A percentile compares a stretch with the other conserved stretches of the same genome.
Evolutionary conservation across 257 asterid species (phyloP).

Genomic region (Nemophila menziesii): DNA sequence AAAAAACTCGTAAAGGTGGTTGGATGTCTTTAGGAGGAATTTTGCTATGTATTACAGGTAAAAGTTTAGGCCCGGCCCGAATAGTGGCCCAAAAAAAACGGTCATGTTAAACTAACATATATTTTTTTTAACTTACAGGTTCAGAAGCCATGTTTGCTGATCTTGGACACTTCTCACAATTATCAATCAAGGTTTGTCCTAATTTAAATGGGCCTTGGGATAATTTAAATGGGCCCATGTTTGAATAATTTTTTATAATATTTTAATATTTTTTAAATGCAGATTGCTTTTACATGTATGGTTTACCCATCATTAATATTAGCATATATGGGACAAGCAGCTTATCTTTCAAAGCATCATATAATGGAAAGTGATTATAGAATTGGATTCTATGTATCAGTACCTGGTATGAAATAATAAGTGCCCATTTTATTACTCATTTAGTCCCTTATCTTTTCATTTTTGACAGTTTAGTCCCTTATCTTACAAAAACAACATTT

Average conservation of each 20-base stretch:
- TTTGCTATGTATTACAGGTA: slow-evolving; percentile 31
- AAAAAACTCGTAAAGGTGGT: slow-evolving; percentile 23
- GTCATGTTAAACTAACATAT: neutral
- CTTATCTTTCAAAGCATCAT: slow-evolving; percentile 30
- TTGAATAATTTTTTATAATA: too few relatives aligned
- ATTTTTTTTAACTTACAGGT: slow-evolving; percentile 11
- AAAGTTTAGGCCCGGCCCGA: neutral
- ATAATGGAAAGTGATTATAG: slow-evolving; percentile 18
- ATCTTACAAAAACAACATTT: too few relatives aligned
- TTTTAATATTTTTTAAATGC: too few relatives aligned
- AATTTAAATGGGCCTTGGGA: neutral
- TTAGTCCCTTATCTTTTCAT: too few relatives aligned
- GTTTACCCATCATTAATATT: too few relatives aligned
- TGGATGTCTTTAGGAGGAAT: slow-evolving; percentile 34
- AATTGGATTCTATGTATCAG: slow-evolving; percentile 32
- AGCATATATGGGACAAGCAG: slow-evolving; percentile 41
- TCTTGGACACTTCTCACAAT: slow-evolving; percentile 17
- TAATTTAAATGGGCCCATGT: too few relatives aligned
- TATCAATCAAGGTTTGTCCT: slow-evolving; percentile 11
- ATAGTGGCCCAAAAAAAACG: neutral
- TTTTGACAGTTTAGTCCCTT: too few relatives aligned
- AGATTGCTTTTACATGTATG: slow-evolving; percentile 31
- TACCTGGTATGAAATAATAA: slow-evolving; percentile 37
- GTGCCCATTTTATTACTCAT: too few relatives aligned
- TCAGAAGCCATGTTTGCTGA: slow-evolving; percentile 24